Conservation (phyloP, 768 basidiomycete species). For the Cantharellus anzutake region DNA sequence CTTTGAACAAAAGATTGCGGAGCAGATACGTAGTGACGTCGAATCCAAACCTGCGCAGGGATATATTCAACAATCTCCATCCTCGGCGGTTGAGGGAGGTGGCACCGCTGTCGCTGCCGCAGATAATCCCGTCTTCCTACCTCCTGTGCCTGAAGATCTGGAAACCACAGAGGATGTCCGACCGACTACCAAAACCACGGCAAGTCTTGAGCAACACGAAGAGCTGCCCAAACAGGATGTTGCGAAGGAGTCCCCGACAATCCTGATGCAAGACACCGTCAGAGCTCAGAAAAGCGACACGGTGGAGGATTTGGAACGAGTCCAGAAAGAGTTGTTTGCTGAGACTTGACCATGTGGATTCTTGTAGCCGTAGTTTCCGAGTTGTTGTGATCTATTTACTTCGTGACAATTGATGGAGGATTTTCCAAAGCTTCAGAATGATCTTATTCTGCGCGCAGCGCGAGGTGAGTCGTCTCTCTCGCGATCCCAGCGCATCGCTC, state of each 20-base stretch:
- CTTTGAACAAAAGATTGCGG: conserved; percentile 24
- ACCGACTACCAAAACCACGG: not conserved
- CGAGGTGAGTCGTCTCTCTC: conserved; percentile 28
- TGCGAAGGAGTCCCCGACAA: not conserved
- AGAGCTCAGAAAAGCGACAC: not conserved
- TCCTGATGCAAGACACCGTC: not conserved
- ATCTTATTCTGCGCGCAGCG: conserved; percentile 77
- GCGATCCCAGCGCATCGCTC: not conserved
- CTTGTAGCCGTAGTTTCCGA: not conserved
- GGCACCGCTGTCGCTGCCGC: not conserved
- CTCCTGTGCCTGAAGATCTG: not conserved
- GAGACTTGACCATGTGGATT: not conserved
- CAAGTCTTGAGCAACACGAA: not conserved
- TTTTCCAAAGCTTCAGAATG: conserved; percentile 63
- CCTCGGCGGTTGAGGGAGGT: conserved; percentile 6
- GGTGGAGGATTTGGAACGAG: not conserved
- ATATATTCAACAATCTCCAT: conserved; percentile 3
- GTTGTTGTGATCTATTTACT: not conserved
- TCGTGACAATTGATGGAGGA: not conserved
- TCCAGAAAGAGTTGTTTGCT: not conserved
- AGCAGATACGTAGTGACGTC: not conserved
- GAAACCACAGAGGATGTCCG: conserved; percentile 1
- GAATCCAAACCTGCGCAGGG: conserved; percentile 3
- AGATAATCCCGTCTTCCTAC: not conserved
- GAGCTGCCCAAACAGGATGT: not conserved